phyloP scores from a whole-genome alignment of 805 yeast species.

The Lachancea quebecensis region DNA sequence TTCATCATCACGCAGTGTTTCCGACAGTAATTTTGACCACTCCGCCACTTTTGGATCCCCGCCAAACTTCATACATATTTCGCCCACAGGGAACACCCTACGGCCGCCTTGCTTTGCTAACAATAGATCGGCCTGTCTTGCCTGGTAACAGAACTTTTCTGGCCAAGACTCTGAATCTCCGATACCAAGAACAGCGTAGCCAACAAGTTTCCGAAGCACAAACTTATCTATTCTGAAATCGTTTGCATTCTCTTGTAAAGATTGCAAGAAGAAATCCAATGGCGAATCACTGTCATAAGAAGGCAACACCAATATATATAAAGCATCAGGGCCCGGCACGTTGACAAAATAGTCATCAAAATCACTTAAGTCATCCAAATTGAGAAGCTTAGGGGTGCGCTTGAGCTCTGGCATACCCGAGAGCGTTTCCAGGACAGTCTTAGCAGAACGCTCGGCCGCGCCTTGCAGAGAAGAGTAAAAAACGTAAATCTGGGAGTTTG shows the following conservation, averaged over 20 bases:
- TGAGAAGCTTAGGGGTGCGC: constrained; percentile 47
- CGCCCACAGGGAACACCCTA: constrained; percentile 76
- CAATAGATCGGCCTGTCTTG: constrained; percentile 64
- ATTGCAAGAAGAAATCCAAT: constrained; percentile 76
- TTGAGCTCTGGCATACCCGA: constrained; percentile 22
- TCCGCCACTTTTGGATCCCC: constrained; percentile 53
- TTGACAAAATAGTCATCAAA: constrained; percentile 73
- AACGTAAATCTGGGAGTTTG: constrained; percentile 53
- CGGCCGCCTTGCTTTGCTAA: constrained; percentile 80
- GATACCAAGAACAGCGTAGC: constrained; percentile 79
- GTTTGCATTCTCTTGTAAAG: constrained; percentile 68
- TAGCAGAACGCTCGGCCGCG: constrained; percentile 65
- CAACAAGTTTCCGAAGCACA: constrained; percentile 62
- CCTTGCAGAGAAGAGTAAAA: constrained; percentile 88
- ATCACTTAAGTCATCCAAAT: constrained; percentile 78
- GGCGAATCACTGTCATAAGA: constrained; percentile 93
- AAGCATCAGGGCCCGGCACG: constrained; percentile 46
- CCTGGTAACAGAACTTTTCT: constrained; percentile 80
- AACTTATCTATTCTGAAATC: constrained; percentile 83
- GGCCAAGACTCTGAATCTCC: constrained; percentile 89
- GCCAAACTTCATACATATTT: constrained; percentile 68
- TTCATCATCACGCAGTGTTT: constrained; percentile 61
- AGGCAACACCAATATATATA: constrained; percentile 74
- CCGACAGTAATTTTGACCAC: constrained; percentile 59
- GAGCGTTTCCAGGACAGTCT: constrained; percentile 38